Evolutionary conservation across 495 filamentous ascomycete genomes (phyloP), one percentile per base, ranked within the genome.

Genomic region (Hypoxylon intermedium): DNA sequence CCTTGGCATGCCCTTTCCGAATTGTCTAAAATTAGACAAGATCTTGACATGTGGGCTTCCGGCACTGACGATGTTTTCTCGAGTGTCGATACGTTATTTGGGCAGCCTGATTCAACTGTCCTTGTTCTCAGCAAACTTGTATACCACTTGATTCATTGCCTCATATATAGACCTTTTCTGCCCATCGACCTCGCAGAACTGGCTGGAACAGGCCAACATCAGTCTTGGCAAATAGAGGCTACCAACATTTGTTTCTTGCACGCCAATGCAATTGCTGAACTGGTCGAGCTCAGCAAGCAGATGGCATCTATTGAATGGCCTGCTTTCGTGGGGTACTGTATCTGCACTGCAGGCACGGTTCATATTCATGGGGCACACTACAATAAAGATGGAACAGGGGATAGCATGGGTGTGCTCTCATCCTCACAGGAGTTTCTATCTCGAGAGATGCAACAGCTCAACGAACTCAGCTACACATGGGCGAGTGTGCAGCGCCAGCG

Each of bases 181-280:
- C 90, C 91, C 1, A 88, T 95, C 34, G 89, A 93, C 73, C 78
- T 93, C 6, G 82, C 87, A 16, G 90, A 93, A 61, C 79, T 93
- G 6, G 82, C 88, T 30, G 89, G 88, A 15, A 86, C 84, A 0
- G 88, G 89, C 0, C 90, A 93, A 65, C 89, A 95, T 60, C 90
- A 93, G 68, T 91, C 89, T 28, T 95, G 91, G 91, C 90, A 93
- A 71, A 93, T 93, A 46, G 89, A 92, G 64, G 88, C 90, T 0
- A 93, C 90, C 0, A 91, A 92, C 55, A 81, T 92, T 46, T 93
- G 90, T 71, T 93, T 95, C 70, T 79, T 89, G 12, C 91, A 95
- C 61, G 89, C 91, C 6, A 95, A 93, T 71, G 89, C 90, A 0
- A 91, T 95, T 45, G 86, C 88, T 4, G 90, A 93, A 60, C 77